Percentiles rank a stretch among this genome's conserved stretches.
Conservation (phyloP, 148 eudicot species). For the Amaranthus hypochondriacus region DNA sequence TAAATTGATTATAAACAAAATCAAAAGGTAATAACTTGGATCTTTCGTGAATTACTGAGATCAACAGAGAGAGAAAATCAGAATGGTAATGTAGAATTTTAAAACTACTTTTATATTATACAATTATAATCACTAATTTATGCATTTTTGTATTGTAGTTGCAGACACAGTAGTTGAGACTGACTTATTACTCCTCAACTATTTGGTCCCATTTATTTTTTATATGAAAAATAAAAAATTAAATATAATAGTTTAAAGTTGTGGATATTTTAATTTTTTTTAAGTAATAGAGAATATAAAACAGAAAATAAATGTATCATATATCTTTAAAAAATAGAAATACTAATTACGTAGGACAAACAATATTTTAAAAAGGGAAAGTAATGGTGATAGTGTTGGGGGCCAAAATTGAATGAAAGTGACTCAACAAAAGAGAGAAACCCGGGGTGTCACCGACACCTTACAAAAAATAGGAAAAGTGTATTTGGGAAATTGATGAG, state of each 20-base stretch:
- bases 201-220: no score
- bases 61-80: background rate
- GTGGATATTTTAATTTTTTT: background rate
- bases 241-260: no score
- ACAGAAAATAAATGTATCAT: slow-evolving; percentile 8
- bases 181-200: no score
- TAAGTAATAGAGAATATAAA: background rate
- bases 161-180: no score
- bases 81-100: slow-evolving; percentile 13
- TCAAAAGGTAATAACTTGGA: background rate
- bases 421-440: slow-evolving; percentile 14
- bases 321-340: background rate
- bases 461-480: background rate
- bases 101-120: background rate
- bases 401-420: slow-evolving; percentile 9
- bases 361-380: no score
- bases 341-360: no score
- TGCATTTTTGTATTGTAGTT: no score
- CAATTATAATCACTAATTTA: slow-evolving; percentile 9
- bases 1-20: background rate
- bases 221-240: no score
- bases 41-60: slow-evolving; percentile 7
- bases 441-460: slow-evolving; percentile 27
- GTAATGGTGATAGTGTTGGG: background rate
- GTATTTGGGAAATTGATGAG: no score